These are phyloP conservation scores for Trypanosoma conorhini DNA, from an alignment of 208 protist genomes.

Conservation along the genomic window DNA sequence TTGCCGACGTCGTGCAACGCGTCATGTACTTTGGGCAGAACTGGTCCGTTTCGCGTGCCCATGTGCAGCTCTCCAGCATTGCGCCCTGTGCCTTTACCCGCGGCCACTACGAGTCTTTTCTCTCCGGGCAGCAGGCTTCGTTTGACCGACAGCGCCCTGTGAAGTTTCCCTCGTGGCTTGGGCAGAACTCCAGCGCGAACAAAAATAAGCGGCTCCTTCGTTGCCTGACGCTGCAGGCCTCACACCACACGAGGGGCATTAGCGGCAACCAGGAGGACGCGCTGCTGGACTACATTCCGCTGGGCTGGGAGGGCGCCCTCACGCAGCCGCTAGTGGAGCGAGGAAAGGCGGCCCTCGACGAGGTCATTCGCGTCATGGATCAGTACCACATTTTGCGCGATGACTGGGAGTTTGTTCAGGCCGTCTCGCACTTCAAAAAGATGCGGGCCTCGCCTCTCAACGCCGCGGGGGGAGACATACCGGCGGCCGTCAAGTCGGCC, in stretches of 20 bases:
- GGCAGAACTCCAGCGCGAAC: constrained; percentile 82
- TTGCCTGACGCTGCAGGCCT: constrained; percentile 69
- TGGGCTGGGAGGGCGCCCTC: constrained; percentile 61
- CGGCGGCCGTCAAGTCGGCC: constrained; percentile 80
- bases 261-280: constrained; percentile 81
- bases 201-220: constrained; percentile 87
- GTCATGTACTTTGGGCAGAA: constrained; percentile 91
- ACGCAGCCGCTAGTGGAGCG: constrained; percentile 51
- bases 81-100: constrained; percentile 76
- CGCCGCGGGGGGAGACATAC: constrained; percentile 36
- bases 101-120: constrained; percentile 88
- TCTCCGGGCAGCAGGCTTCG: constrained; percentile 64
- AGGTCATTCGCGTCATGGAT: constrained; percentile 87
- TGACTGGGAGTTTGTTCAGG: constrained; percentile 91
- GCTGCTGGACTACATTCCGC: constrained; percentile 85
- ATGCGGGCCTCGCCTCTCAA: constrained; percentile 35
- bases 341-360: constrained; percentile 69
- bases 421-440: constrained; percentile 69
- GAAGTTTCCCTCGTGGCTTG: constrained; percentile 90
- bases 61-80: constrained; percentile 79
- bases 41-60: constrained; percentile 79
- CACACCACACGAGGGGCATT: constrained; percentile 45
- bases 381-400: constrained; percentile 84
- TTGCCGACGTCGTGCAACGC: constrained; percentile 65
- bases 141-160: constrained; percentile 85